A percentile compares a stretch with the other conserved stretches of the same genome.
Evolutionary conservation across 78 protist species (phyloP).

Genomic region (Dictyostelium intermedium): DNA sequence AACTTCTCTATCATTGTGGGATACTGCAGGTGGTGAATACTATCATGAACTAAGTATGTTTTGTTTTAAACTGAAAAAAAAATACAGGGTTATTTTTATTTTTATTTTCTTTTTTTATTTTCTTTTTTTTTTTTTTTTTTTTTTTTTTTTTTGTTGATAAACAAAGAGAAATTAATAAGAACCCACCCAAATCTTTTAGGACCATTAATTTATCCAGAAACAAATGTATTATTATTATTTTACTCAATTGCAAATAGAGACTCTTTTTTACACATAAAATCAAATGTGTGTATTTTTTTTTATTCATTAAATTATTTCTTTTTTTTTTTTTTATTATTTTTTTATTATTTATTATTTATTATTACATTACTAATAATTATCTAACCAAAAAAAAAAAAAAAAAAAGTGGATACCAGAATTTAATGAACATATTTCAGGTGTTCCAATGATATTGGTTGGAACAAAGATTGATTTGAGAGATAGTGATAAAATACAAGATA

Average conservation of each 20-base stretch:
- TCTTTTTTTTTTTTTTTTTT: too few species aligned
- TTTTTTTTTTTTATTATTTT: not conserved
- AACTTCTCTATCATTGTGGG: not conserved
- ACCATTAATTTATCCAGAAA: not conserved
- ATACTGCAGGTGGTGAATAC: not conserved
- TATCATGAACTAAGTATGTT: not conserved
- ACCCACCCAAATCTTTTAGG: not conserved
- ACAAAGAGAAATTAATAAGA: too few species aligned
- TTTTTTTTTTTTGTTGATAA: too few species aligned
- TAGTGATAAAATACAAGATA: conserved; percentile 4
- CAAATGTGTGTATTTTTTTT: not conserved
- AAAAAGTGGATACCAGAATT: conserved; percentile 60
- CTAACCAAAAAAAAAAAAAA: too few species aligned
- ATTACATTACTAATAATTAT: too few species aligned
- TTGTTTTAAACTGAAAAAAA: too few species aligned
- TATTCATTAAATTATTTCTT: not conserved
- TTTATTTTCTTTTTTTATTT: not conserved
- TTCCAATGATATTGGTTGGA: conserved; percentile 72
- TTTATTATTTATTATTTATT: too few species aligned
- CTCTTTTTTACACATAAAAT: not conserved
- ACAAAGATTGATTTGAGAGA: conserved; percentile 59
- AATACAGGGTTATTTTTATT: too few species aligned
- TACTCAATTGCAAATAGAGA: not conserved
- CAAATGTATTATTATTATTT: not conserved
- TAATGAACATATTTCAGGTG: conserved; percentile 45